These are phyloP conservation scores for Nicotiana benthamiana DNA, from an alignment of 257 asterid genomes.

Conservation along the genomic window DNA sequence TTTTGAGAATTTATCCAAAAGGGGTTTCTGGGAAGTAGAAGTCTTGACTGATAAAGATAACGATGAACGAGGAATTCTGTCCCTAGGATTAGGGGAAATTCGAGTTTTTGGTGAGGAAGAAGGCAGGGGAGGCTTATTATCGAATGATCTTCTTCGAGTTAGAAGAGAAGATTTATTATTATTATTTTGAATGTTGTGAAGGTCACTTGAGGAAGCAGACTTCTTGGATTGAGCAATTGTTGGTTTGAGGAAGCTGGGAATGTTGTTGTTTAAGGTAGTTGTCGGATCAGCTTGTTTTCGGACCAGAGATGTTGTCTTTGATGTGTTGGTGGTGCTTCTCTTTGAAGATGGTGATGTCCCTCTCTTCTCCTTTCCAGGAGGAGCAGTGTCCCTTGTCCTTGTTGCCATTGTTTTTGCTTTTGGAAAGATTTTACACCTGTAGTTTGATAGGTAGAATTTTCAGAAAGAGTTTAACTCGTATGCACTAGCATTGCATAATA, in stretches of 20 bases:
- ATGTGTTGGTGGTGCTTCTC: constrained; percentile 20
- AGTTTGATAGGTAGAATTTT: too few species aligned
- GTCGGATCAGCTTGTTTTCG: constrained; percentile 11
- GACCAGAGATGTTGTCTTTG: constrained; percentile 18
- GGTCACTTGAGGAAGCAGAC: constrained; percentile 6
- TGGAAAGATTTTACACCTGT: not conserved
- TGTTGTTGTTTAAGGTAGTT: constrained; percentile 17
- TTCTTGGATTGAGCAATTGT: constrained; percentile 32
- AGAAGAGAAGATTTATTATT: constrained; percentile 10
- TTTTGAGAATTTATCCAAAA: constrained; percentile 24
- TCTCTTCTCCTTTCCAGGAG: constrained; percentile 43
- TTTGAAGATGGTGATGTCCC: constrained; percentile 32
- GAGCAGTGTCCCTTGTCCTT: constrained; percentile 25
- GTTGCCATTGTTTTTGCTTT: constrained; percentile 38
- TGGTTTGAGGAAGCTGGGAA: constrained; percentile 51
- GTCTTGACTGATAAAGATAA: constrained; percentile 30
- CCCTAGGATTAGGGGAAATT: constrained; percentile 31
- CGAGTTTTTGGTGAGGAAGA: constrained; percentile 24
- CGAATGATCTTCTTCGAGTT: constrained; percentile 48
- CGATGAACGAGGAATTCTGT: constrained; percentile 19
- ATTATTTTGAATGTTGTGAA: not conserved
- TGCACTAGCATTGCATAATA: too few species aligned
- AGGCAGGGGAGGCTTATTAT: constrained; percentile 39
- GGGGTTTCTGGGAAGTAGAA: constrained; percentile 16
- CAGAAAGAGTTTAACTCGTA: too few species aligned